A percentile compares a stretch with the other conserved stretches of the same genome.
Evolutionary conservation across 2,329 filamentous ascomycete species (phyloP).

Genomic region (Penicillium sp.): DNA sequence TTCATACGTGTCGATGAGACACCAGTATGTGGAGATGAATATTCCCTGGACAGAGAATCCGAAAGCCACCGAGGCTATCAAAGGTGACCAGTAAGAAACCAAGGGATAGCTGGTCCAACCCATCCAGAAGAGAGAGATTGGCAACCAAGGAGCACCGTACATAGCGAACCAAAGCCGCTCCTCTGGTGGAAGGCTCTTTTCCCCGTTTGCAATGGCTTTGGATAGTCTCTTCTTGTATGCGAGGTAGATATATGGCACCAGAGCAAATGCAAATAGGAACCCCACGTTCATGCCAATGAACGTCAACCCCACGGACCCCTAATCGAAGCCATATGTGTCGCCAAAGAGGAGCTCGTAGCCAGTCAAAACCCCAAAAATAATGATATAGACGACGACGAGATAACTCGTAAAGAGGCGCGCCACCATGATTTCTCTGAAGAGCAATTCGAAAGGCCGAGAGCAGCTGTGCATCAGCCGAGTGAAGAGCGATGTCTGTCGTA

Average conservation of each 20-base stretch:
- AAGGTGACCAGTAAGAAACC: not conserved
- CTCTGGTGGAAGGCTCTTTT: not conserved
- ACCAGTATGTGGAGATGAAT: not conserved
- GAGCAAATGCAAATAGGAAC: not conserved
- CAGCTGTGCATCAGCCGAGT: not conserved
- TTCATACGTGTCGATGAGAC: not conserved
- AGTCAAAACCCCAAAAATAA: not conserved
- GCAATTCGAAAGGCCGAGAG: not conserved
- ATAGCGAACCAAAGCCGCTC: not conserved
- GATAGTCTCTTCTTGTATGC: not conserved
- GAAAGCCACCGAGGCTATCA: not conserved
- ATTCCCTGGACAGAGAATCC: not conserved
- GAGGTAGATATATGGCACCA: not conserved
- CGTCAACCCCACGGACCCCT: not conserved
- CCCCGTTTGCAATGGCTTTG: not conserved
- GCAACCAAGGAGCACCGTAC: not conserved
- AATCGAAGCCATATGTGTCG: not conserved
- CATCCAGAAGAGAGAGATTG: not conserved
- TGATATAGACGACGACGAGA: not conserved
- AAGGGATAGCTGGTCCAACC: not conserved
- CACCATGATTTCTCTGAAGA: not conserved
- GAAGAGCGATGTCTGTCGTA: not conserved
- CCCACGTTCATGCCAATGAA: not conserved
- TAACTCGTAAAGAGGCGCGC: not conserved
- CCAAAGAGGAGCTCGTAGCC: not conserved